Conservation (phyloP, 2,329 filamentous ascomycete species). For the Cordyceps militaris region DNA sequence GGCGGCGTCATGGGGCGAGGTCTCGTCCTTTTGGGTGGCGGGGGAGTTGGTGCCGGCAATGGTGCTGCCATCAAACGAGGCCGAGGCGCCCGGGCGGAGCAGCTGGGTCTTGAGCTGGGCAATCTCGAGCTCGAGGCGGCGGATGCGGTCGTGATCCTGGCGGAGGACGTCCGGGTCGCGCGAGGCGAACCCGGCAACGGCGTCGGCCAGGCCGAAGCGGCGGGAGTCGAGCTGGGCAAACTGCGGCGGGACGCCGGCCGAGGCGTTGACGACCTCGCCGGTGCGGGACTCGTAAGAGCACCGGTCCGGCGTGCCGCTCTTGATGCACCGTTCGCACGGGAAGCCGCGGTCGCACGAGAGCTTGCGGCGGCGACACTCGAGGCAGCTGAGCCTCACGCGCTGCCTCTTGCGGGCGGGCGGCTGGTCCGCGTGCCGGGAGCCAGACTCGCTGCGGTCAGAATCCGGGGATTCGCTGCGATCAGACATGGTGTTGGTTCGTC, state of each 20-base stretch:
- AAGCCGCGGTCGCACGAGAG: slow-evolving; percentile 55
- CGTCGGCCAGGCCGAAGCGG: slow-evolving; percentile 28
- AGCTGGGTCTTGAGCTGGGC: slow-evolving; percentile 49
- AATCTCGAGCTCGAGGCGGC: slow-evolving; percentile 52
- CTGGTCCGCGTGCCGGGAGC: slow-evolving; percentile 23
- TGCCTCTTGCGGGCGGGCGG: slow-evolving; percentile 48
- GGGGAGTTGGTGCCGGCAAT: slow-evolving; percentile 39
- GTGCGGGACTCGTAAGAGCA: slow-evolving; percentile 54
- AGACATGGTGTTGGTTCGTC: slow-evolving; percentile 19
- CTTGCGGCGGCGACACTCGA: slow-evolving; percentile 54
- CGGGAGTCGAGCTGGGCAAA: slow-evolving; percentile 35
- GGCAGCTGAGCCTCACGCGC: slow-evolving; percentile 51
- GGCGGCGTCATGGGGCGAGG: slow-evolving; percentile 19
- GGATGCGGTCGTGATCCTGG: slow-evolving; percentile 51
- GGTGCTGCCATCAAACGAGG: slow-evolving; percentile 45
- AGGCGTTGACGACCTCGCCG: slow-evolving; percentile 42
- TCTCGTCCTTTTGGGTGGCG: slow-evolving; percentile 38
- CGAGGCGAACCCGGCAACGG: slow-evolving; percentile 23
- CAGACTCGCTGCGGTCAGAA: slow-evolving; percentile 27
- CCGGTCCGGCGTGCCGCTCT: slow-evolving; percentile 52
- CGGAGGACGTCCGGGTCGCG: slow-evolving; percentile 31
- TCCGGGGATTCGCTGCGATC: slow-evolving; percentile 34
- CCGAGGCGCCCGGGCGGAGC: slow-evolving; percentile 32
- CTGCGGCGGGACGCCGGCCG: slow-evolving; percentile 37
- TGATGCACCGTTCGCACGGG: slow-evolving; percentile 55